Base-by-base conservation (phyloP, 2,329 filamentous ascomycete species). In the Phaeosphaeriaceae sp. region DNA sequence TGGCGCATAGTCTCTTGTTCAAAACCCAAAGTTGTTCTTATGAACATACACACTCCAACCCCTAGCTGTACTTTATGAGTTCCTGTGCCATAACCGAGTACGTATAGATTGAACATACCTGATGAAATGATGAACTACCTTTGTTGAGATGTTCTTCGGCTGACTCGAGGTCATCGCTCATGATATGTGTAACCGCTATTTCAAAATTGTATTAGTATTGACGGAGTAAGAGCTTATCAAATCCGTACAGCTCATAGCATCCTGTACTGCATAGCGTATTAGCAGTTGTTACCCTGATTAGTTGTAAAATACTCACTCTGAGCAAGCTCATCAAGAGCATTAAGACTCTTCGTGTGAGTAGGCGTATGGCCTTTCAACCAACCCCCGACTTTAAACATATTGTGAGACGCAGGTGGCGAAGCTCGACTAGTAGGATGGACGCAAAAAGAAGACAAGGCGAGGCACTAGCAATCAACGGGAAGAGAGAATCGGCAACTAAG, bases 1-100 rank as follows among this genome's bases (percentile, higher is more conserved):
- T 95, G 86, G 48, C 85, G 85, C 88, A 97, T 94, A 58, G 95
- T 82, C 3, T 94, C 87, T 72, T 95, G 92, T 74, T 97, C 94
- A 64, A 96, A 94, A 2, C 92, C 92, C 1, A 97, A 77, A 2
- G 94, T 87, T 15, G 92, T 92, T 61, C 87, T 83, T 74, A 97
- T 87, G 70, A 97, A 97, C 36, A 85, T 85, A 16, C 92, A 86
- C 28, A 96, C 86, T 43, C 90, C 88, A 58, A 87, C 81, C 23
- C 92, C 92, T 28, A 97, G 81, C 77, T 88, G 79, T 35, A 44
- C 20, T 40, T 29, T 46, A 52, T 72, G 42, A 71, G 68, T 52
- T 36, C 30, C 12, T 16, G 38, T 36, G n/a, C 12, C 26, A 33
- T 26, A 23, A 6, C 34, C 30, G 39, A 52, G 41, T n/a, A 12